Evolutionary conservation across 208 protist species (phyloP), one percentile per base, ranked within the genome.

Genomic region (Trypanosoma rangeli): DNA sequence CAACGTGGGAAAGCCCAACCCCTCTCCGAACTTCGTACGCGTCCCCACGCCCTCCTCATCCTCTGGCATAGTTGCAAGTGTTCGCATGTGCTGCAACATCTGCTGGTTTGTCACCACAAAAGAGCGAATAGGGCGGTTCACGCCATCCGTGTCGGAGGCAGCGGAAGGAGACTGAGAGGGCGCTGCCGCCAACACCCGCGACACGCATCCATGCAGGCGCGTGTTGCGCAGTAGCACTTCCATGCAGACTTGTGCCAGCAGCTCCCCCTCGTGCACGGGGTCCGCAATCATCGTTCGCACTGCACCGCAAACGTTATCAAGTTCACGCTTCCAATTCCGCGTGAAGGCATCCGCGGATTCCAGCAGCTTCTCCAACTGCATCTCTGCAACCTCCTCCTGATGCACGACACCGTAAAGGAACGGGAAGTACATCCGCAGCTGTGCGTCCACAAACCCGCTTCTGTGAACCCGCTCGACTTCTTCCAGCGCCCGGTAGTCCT

Each of bases 81-180:
- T 87, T 20, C 87, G 80, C 83, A 95, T 90, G 76, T 95, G 84
- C 55, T 89, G 85, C 28, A 95, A 69, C 54, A 95, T 72, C 39
- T 82, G 70, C 48, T 95, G 86, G 68, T 95, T 93, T 12, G 83
- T 87, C 16, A 93, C 82, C 42, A 89, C 76, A 58, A 92, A 58
- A 24, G 80, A 79, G 0, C 83, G 74, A 46, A 90, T 35, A 0
- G 84, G 64, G 16, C 80, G 68, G 9, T 70, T 70, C 3, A 15
- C 52, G 20, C 39, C 46, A n/a, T 22, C 59, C 28, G 16, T 20
- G 1, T 35, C 58, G 8, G 64, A 20, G 24, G 35, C 64, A 5
- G 73, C 13, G 20, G 13, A 2, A 9, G 18, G 18, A 9, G 18
- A 26, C 9, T 4, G 18, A 18, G 58, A 7, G 4, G 65, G 49